phyloP scores from a whole-genome alignment of 768 basidiomycete genomes.

The Chalciporus pseudorubinellus region DNA sequence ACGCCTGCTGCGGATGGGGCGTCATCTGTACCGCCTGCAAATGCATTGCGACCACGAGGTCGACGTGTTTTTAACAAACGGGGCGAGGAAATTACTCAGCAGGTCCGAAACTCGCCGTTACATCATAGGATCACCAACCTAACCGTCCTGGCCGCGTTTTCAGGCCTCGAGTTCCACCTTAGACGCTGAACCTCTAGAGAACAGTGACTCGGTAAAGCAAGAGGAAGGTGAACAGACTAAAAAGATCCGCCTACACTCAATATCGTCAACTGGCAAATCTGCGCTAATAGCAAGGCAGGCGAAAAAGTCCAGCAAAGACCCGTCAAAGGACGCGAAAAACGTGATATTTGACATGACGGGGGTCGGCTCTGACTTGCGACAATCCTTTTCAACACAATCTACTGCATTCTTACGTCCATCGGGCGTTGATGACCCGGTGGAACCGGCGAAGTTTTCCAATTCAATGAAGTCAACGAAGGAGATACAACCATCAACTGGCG shows the following conservation, averaged over 20 bases:
- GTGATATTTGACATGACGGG: constrained; percentile 45
- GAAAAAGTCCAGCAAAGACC: constrained; percentile 19
- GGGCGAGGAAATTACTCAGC: constrained; percentile 43
- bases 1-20: constrained; percentile 19
- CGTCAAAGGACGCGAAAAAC: constrained; percentile 42
- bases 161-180: constrained; percentile 17
- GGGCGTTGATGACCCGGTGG: constrained; percentile 21
- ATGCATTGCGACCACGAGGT: constrained; percentile 39
- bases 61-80: constrained; percentile 51
- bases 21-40: constrained; percentile 21
- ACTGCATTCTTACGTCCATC: constrained; percentile 21
- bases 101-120: constrained; percentile 22
- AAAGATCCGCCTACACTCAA: constrained; percentile 17
- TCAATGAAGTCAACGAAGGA: constrained; percentile 1
- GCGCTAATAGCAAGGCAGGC: constrained; percentile 10
- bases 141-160: constrained; percentile 15
- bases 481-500: constrained; percentile 5
- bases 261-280: constrained; percentile 17
- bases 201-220: constrained; percentile 3
- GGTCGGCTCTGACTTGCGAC: constrained; percentile 50
- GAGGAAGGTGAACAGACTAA: constrained; percentile 26
- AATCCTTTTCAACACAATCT: constrained; percentile 20
- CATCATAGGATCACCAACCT: constrained; percentile 17
- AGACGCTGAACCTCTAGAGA: constrained; percentile 6
- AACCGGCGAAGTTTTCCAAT: constrained; percentile 7